Percentiles rank a stretch among this genome's conserved stretches.
Evolutionary conservation across 805 yeast genomes (phyloP).

Genomic region (Tetrapisispora pingtungensis): DNA sequence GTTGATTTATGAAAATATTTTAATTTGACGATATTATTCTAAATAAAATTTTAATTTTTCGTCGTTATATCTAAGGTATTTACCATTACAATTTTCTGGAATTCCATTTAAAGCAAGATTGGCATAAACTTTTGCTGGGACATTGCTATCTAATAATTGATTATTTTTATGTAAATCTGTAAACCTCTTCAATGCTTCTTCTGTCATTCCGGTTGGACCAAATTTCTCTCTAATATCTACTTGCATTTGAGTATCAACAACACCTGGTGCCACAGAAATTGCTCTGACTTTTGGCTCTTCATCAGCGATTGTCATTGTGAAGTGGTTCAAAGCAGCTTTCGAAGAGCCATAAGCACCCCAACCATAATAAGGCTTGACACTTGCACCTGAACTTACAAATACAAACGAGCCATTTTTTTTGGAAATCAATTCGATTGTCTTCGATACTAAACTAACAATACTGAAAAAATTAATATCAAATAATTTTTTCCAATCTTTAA

Average conservation of each 20-base stretch:
- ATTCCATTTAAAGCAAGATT: slow-evolving; percentile 56
- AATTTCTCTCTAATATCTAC: slow-evolving; percentile 56
- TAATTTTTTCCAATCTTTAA: slow-evolving; percentile 48
- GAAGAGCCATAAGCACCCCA: slow-evolving; percentile 93
- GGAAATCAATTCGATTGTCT: slow-evolving; percentile 48
- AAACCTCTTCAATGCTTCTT: slow-evolving; percentile 51
- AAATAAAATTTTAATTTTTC: slow-evolving; percentile 7
- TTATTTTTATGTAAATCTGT: slow-evolving; percentile 47
- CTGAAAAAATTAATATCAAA: slow-evolving; percentile 76
- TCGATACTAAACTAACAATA: slow-evolving; percentile 46
- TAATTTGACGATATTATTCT: background rate
- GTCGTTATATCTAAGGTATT: slow-evolving; percentile 55
- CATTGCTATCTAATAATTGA: slow-evolving; percentile 53
- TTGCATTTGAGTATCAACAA: slow-evolving; percentile 90
- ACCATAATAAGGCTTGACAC: slow-evolving; percentile 35
- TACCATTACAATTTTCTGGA: slow-evolving; percentile 49
- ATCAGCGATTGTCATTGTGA: slow-evolving; percentile 52
- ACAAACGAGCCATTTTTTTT: slow-evolving; percentile 51
- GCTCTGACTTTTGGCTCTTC: slow-evolving; percentile 48
- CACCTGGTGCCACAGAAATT: slow-evolving; percentile 86
- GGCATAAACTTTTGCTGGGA: slow-evolving; percentile 64
- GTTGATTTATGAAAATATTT: background rate
- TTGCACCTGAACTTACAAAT: slow-evolving; percentile 87
- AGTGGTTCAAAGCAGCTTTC: slow-evolving; percentile 82
- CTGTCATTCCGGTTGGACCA: slow-evolving; percentile 49